phyloP scores from a whole-genome alignment of 257 asterid genomes.

The Lithospermum erythrorhizon region DNA sequence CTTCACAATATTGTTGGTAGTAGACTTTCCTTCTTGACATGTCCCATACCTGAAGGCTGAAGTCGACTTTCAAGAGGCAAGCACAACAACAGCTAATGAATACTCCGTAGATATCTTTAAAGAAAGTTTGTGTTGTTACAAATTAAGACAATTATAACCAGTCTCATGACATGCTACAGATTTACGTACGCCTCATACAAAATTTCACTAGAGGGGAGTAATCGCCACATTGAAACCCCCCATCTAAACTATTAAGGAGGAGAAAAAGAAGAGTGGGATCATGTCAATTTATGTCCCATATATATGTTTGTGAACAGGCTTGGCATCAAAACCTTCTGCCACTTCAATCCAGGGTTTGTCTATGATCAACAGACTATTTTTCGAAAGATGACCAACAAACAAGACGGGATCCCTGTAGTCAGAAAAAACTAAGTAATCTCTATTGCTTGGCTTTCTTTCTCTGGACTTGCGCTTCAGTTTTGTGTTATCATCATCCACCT shows the following conservation, averaged over 20 bases:
- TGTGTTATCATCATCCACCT: constrained; percentile 30
- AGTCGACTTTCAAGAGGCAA: too few species aligned
- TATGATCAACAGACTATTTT: constrained; percentile 65
- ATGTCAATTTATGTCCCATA: constrained; percentile 48
- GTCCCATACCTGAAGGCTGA: too few species aligned
- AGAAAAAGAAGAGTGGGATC: constrained; percentile 15
- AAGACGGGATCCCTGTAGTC: constrained; percentile 73
- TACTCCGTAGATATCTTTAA: too few species aligned
- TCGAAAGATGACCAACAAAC: constrained; percentile 85
- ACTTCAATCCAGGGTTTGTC: constrained; percentile 87
- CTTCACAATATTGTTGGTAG: too few species aligned
- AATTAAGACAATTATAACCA: not conserved
- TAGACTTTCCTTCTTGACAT: too few species aligned
- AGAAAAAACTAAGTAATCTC: constrained; percentile 54
- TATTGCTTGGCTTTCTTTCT: constrained; percentile 36
- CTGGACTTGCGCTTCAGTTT: constrained; percentile 47
- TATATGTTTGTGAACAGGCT: constrained; percentile 88
- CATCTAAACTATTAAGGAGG: not conserved
- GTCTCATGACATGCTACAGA: not conserved
- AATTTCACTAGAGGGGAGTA: not conserved
- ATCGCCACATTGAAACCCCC: not conserved
- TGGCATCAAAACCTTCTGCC: constrained; percentile 48
- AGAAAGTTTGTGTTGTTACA: not conserved
- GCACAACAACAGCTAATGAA: not conserved
- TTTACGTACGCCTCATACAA: not conserved